phyloP scores from a whole-genome alignment of 2,329 filamentous ascomycete species.

The Tolypocladium album region DNA sequence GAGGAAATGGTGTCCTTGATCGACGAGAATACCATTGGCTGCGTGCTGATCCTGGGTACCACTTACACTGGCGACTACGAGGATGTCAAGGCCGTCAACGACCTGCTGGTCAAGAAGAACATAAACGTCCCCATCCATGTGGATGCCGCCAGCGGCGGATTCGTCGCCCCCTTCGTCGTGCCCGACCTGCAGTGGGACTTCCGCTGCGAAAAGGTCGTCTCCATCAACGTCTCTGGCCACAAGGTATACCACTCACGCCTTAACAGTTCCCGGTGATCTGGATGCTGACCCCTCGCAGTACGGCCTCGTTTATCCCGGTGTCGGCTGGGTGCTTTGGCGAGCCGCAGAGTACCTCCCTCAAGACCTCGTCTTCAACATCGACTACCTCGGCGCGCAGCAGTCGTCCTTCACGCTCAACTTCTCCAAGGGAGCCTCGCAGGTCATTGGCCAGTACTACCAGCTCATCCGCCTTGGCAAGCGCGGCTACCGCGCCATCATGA shows the following conservation, averaged over 20 bases:
- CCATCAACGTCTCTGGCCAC: conserved; percentile 90
- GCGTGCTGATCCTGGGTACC: conserved; percentile 81
- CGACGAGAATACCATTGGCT: conserved; percentile 73
- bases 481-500: conserved; percentile 88
- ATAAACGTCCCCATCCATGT: conserved; percentile 86
- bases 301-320: conserved; percentile 70
- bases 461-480: conserved; percentile 88
- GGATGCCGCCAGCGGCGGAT: conserved; percentile 84
- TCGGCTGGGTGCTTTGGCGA: conserved; percentile 91
- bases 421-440: conserved; percentile 86
- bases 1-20: conserved; percentile 48
- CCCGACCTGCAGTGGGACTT: conserved; percentile 88
- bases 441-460: conserved; percentile 97
- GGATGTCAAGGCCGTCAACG: conserved; percentile 85
- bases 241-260: conserved; percentile 43
- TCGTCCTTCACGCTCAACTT: conserved; percentile 96
- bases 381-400: conserved; percentile 93
- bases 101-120: conserved; percentile 63
- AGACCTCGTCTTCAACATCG: conserved; percentile 97
- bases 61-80: conserved; percentile 97
- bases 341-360: conserved; percentile 72
- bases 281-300: conserved; percentile 24
- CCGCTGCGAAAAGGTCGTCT: conserved; percentile 75
- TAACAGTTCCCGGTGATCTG: neutral
- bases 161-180: conserved; percentile 84